A percentile compares a stretch with the other conserved stretches of the same genome.
These are phyloP conservation scores for Rusavskia elegans DNA, from an alignment of 495 filamentous ascomycete genomes.

Conservation along the genomic window DNA sequence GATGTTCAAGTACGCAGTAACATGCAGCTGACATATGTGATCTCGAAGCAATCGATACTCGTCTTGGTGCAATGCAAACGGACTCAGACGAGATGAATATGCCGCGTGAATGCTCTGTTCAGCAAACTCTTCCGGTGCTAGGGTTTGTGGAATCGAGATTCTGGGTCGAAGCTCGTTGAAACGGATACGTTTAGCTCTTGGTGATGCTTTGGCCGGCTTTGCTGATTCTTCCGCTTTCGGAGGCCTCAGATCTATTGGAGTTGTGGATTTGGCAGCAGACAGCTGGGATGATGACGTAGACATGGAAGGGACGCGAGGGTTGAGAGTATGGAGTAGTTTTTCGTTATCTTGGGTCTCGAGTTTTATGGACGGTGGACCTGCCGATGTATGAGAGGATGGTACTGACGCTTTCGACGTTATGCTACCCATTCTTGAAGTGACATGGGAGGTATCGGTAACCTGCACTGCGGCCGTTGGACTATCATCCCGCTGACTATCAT, in stretches of 20 bases:
- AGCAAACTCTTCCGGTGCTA: slow-evolving; percentile 61
- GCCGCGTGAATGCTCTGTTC: slow-evolving; percentile 79
- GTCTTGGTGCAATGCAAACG: slow-evolving; percentile 71
- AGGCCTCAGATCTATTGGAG: slow-evolving; percentile 5
- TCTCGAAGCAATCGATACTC: slow-evolving; percentile 69
- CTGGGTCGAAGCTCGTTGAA: slow-evolving; percentile 43
- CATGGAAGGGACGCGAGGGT: slow-evolving; percentile 2
- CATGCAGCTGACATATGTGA: slow-evolving; percentile 73
- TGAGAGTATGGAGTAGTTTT: background rate
- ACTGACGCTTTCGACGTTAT: slow-evolving; percentile 11
- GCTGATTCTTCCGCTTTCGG: background rate
- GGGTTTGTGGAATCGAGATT: slow-evolving; percentile 63
- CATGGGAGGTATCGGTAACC: slow-evolving; percentile 5
- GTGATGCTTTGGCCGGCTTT: background rate
- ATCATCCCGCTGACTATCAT: background rate
- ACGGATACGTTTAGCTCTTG: slow-evolving; percentile 5
- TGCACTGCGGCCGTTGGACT: background rate
- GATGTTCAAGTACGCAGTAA: slow-evolving; percentile 94
- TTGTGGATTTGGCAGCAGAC: slow-evolving; percentile 11
- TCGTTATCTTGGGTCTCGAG: slow-evolving; percentile 3
- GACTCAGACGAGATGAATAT: slow-evolving; percentile 76
- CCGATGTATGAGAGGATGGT: slow-evolving; percentile 11
- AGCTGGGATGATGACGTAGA: slow-evolving; percentile 12
- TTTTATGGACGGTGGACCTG: slow-evolving; percentile 7
- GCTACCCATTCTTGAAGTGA: slow-evolving; percentile 10